A percentile compares a stretch with the other conserved stretches of the same genome.
phyloP scores from a whole-genome alignment of 2,329 filamentous ascomycete genomes.

The Conoideocrella luteorostrata region DNA sequence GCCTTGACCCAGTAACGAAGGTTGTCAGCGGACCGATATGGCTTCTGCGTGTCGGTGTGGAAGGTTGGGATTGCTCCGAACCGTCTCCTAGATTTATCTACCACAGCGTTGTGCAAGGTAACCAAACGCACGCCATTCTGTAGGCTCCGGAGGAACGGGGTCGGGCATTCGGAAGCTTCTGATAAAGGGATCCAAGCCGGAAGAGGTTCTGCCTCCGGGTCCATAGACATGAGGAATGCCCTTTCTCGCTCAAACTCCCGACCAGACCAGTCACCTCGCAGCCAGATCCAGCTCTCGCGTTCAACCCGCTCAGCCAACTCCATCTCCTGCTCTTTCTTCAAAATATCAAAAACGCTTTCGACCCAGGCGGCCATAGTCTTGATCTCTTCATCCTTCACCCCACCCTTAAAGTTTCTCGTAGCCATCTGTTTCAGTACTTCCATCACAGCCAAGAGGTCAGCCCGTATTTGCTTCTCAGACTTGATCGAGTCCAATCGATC shows the following conservation, averaged over 20 bases:
- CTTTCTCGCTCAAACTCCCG: constrained; percentile 72
- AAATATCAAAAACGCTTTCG: constrained; percentile 66
- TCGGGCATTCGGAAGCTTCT: constrained; percentile 45
- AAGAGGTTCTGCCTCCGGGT: constrained; percentile 50
- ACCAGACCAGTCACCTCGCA: constrained; percentile 68
- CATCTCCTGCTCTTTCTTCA: constrained; percentile 69
- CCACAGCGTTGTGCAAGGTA: constrained; percentile 81
- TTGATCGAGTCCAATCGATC: constrained; percentile 81
- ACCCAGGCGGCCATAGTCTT: constrained; percentile 75
- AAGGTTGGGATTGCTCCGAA: constrained; percentile 86
- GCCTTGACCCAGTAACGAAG: constrained; percentile 95
- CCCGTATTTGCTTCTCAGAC: constrained; percentile 76
- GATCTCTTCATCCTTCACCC: constrained; percentile 72
- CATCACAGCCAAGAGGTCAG: constrained; percentile 78
- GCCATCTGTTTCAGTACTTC: constrained; percentile 92
- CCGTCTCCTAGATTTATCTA: constrained; percentile 75
- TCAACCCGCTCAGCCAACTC: constrained; percentile 67
- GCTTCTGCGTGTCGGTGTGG: constrained; percentile 90
- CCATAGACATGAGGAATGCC: constrained; percentile 74
- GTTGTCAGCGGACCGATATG: constrained; percentile 90
- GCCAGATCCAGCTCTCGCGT: constrained; percentile 73
- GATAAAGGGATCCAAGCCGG: constrained; percentile 58
- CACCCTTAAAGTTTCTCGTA: constrained; percentile 75
- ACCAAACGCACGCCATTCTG: constrained; percentile 77
- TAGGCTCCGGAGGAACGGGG: constrained; percentile 66